Evolutionary conservation across 495 filamentous ascomycete species (phyloP), one percentile per base, ranked within the genome.

Genomic region (Podospora tetraspora): DNA sequence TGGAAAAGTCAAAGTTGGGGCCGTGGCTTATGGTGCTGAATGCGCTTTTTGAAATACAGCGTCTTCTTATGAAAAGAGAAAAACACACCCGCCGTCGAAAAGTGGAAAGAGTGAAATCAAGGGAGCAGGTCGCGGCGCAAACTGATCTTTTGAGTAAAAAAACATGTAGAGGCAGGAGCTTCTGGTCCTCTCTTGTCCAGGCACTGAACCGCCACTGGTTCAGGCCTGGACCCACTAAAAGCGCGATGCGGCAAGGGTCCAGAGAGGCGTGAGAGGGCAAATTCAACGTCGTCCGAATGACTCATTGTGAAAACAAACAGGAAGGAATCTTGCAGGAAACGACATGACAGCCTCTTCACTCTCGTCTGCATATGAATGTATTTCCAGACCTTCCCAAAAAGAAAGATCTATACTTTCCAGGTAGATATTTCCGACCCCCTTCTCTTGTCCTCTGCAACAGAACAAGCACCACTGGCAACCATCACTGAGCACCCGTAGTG

Each of bases 1-100:
- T 21, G 19, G 57, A 61, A 61, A n/a, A 24, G 24, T 52, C 59
- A 63, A 30, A 11, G 29, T 22, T 32, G 22, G 6, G 2, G 19
- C 43, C 7, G n/a, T n/a, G 16, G 34, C 34, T 43, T 13, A 43
- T 19, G 52, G 32, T 12, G n/a, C n/a, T n/a, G 62, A 32, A 56
- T 82, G 83, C 83, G 82, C 83, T 83, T 83, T 79, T 78, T 77
- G 70, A 84, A 85, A 85, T 84, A 85, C 77, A 83, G 83, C 82
- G 82, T 75, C 83, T 85, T 85, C 71, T 27, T 37, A 74, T 65
- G 24, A 63, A 58, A 59, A 69, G n/a, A 12, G 25, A 23, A 61
- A 61, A 22, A 67, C 56, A 37, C 13, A 9, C 21, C 8, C 23
- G 1, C 21, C 19, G 5, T 16, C 0, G 19, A n/a, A 13, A 8